Evolutionary conservation across 805 yeast genomes (phyloP).

Genomic region (Starmerella tilneyi): DNA sequence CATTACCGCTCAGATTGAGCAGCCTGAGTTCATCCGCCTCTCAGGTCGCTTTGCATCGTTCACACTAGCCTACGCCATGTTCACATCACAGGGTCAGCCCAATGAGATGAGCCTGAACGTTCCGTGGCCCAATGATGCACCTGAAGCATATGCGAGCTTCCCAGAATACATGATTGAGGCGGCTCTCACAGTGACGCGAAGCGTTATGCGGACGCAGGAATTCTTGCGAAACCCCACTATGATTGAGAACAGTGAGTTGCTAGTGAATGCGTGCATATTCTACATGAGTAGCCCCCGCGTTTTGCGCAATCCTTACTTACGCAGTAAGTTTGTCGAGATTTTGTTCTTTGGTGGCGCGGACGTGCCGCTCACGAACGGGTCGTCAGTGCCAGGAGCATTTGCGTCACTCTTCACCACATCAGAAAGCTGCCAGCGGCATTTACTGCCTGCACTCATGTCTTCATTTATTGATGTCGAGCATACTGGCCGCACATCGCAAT

Average conservation of each 20-base stretch:
- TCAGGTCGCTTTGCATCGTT: conserved; percentile 72
- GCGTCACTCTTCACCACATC: conserved; percentile 54
- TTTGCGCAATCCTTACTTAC: conserved; percentile 89
- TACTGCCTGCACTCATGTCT: conserved; percentile 75
- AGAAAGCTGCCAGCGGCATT: conserved; percentile 48
- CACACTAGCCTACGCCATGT: conserved; percentile 56
- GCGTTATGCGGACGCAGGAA: conserved; percentile 35
- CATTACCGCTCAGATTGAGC: conserved; percentile 51
- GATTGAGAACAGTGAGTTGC: conserved; percentile 31
- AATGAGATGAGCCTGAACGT: conserved; percentile 26
- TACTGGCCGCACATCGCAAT: conserved; percentile 90
- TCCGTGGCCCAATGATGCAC: conserved; percentile 38
- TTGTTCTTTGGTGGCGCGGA: conserved; percentile 59
- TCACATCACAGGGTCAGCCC: conserved; percentile 26
- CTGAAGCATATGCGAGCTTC: conserved; percentile 64
- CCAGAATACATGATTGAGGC: conserved; percentile 87
- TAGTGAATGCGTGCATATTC: conserved; percentile 59
- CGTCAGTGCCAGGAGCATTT: conserved; percentile 51
- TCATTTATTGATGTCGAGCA: conserved; percentile 91
- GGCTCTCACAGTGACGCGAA: conserved; percentile 52
- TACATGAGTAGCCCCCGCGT: conserved; percentile 53
- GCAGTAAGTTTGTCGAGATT: conserved; percentile 71
- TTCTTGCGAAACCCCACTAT: conserved; percentile 14
- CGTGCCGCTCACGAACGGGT: conserved; percentile 35
- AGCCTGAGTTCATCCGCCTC: conserved; percentile 49